Conservation (phyloP, 164 flowering plant genomes). For the Pachysandra terminalis region DNA sequence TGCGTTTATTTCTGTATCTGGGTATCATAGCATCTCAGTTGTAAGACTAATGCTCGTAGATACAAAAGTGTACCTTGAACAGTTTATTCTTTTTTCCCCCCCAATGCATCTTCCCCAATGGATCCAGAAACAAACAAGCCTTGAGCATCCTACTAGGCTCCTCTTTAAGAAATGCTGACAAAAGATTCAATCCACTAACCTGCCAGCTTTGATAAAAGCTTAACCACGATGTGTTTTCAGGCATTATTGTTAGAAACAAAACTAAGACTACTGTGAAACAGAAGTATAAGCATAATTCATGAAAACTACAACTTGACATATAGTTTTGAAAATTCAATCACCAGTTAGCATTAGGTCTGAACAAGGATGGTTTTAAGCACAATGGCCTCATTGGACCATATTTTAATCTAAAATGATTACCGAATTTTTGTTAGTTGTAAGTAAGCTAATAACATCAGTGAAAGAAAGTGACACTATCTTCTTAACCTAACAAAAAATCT, state of each 20-base stretch:
- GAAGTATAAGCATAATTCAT: background rate
- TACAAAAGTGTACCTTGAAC: background rate
- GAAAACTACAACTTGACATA: too few relatives aligned
- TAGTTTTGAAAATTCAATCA: background rate
- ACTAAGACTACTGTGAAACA: background rate
- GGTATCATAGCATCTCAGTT: background rate
- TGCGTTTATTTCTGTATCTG: background rate
- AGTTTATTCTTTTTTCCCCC: background rate
- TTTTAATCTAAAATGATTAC: slow-evolving; percentile 9
- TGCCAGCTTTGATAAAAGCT: background rate
- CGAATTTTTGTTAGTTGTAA: slow-evolving; percentile 2
- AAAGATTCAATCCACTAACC: background rate
- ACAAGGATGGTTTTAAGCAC: background rate
- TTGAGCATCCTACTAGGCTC: background rate
- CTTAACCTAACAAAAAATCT: slow-evolving; percentile 3
- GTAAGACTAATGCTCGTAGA: background rate
- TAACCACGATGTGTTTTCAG: background rate
- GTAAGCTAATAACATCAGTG: background rate
- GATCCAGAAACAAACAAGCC: background rate
- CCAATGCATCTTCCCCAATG: background rate
- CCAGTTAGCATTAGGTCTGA: background rate
- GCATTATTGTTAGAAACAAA: background rate
- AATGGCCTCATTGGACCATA: slow-evolving; percentile 13
- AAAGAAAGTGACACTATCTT: background rate
- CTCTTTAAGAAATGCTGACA: background rate